Evolutionary conservation across 495 filamentous ascomycete genomes (phyloP).

Genomic region (Oleoguttula mirabilis): DNA sequence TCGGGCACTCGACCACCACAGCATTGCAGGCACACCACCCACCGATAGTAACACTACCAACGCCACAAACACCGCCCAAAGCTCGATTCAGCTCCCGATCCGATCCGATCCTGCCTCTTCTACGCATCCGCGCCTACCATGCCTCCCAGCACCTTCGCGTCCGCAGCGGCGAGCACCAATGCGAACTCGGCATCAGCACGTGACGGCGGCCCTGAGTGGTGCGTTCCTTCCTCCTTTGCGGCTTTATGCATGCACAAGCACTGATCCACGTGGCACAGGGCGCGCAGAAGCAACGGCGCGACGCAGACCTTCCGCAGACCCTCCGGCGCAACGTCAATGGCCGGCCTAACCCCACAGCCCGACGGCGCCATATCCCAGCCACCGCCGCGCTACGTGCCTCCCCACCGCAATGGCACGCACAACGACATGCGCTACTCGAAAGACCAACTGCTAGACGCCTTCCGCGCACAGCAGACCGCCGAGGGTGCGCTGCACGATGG

Average conservation of each 20-base stretch:
- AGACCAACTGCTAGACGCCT: slow-evolving; percentile 71
- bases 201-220: slow-evolving; percentile 28
- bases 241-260: neutral
- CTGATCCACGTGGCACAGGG: slow-evolving; percentile 30
- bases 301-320: slow-evolving; percentile 79
- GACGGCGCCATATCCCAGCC: slow-evolving; percentile 31
- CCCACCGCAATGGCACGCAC: slow-evolving; percentile 46
- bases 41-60: too few species aligned
- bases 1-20: too few species aligned
- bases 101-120: too few species aligned
- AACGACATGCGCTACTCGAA: slow-evolving; percentile 62
- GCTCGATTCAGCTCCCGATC: too few species aligned
- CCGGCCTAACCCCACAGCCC: slow-evolving; percentile 12
- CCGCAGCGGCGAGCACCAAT: slow-evolving; percentile 29
- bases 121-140: too few species aligned
- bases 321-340: slow-evolving; percentile 50
- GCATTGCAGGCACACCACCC: too few species aligned
- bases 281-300: slow-evolving; percentile 63
- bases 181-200: slow-evolving; percentile 22
- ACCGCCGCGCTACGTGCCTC: slow-evolving; percentile 46
- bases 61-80: too few species aligned
- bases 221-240: slow-evolving; percentile 5
- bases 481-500: slow-evolving; percentile 46
- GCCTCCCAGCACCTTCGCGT: slow-evolving; percentile 26
- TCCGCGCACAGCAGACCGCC: slow-evolving; percentile 45